Evolutionary conservation across 1,139 yeast species (phyloP), one percentile per base, ranked within the genome.

Genomic region (Ogataea hybrid): DNA sequence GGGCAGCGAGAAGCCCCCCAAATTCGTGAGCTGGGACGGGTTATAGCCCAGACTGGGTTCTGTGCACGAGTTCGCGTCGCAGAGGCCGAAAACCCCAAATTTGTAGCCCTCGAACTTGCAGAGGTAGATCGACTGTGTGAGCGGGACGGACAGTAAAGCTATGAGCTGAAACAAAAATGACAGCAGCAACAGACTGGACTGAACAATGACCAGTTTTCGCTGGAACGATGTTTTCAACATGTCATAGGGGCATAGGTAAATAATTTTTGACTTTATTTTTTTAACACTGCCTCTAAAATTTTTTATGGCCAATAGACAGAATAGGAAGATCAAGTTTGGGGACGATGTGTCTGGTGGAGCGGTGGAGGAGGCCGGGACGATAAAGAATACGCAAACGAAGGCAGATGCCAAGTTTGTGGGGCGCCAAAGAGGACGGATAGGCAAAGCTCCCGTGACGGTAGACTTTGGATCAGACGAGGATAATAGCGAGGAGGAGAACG

Each of bases 1-100:
- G 11, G 79, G 77, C 48, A 83, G 53, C 23, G 73, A 66, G 64
- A 79, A 77, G 32, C 70, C 70, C 25, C 59, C 57, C 10, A 62
- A 55, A 30, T 63, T 63, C 10, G 64, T 49, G 14, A 48, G 27
- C 21, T 48, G 47, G 2, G 43, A 28, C 2, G 53, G 50, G 20
- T 38, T 41, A 53, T 82, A 82, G 1, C 84, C 84, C 2, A 81
- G 68, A 1, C 73, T 62, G 0, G 71, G 67, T 0, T 51, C 39
- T 0, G 82, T 69, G 62, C 96, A 86, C 6, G 65, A 59, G 3
- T 68, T 58, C 20, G 60, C 58, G 6, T 61, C 52, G 62, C 97
- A 90, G 49, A 78, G 76, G 2, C 97, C 98, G 68, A 90, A 86
- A 1, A 87, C 88, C 5, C 98, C 98, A 61, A 83, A 92, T 42